These are phyloP conservation scores for Tuber melanosporum DNA, from an alignment of 495 filamentous ascomycete species.

Conservation along the genomic window DNA sequence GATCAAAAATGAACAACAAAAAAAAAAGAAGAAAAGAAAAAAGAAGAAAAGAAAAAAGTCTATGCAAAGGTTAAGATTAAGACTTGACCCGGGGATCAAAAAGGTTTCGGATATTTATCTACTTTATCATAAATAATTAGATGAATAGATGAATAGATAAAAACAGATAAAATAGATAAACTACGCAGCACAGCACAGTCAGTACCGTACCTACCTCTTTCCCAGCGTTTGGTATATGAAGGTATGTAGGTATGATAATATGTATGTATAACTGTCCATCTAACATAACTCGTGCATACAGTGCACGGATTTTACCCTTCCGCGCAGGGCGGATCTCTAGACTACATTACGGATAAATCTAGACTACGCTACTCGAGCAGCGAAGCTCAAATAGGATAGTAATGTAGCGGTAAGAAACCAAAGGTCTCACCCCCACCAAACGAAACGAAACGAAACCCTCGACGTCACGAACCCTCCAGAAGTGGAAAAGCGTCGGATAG, in stretches of 20 bases:
- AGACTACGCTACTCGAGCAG: neutral
- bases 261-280: neutral
- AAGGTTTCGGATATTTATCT: slow-evolving; percentile 3
- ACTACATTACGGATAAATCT: neutral
- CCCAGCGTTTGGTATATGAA: neutral
- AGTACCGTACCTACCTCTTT: neutral
- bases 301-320: neutral
- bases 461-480: neutral
- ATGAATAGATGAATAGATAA: neutral
- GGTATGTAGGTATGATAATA: neutral
- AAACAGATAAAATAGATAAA: neutral
- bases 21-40: neutral
- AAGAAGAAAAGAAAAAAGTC: neutral
- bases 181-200: neutral
- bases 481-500: neutral
- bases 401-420: neutral
- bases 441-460: neutral
- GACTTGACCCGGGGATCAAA: slow-evolving; percentile 34
- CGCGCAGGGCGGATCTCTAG: neutral
- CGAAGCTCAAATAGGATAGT: neutral
- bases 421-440: neutral
- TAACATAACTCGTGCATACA: neutral
- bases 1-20: neutral
- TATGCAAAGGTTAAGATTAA: slow-evolving; percentile 27
- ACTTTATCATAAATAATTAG: neutral